A percentile compares a stretch with the other conserved stretches of the same genome.
These are phyloP conservation scores for Chaetomium tenue DNA, from an alignment of 495 filamentous ascomycete species.

Conservation along the genomic window DNA sequence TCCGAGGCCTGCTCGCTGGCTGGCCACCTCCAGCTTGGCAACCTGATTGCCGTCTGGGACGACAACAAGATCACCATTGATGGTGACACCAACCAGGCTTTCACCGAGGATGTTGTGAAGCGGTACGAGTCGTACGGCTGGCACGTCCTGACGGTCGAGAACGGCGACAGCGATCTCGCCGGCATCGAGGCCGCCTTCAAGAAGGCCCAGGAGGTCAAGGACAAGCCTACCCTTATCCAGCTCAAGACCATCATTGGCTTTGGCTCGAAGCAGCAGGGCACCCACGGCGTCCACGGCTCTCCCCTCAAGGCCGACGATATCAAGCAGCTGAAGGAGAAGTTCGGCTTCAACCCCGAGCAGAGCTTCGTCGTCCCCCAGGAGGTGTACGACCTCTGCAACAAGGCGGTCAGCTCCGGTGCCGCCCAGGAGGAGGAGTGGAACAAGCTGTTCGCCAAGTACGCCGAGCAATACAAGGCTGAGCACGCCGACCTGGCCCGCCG, in stretches of 20 bases:
- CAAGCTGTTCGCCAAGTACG: conserved; percentile 84
- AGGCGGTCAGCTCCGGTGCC: conserved; percentile 78
- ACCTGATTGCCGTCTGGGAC: conserved; percentile 94
- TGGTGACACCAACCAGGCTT: conserved; percentile 89
- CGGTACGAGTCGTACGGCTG: conserved; percentile 98
- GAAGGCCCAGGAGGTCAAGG: conserved; percentile 77
- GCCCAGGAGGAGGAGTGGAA: conserved; percentile 95
- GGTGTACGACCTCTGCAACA: conserved; percentile 87
- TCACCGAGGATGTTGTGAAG: conserved; percentile 96
- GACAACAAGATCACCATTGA: conserved; percentile 96
- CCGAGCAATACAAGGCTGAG: conserved; percentile 68
- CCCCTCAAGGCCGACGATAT: conserved; percentile 92
- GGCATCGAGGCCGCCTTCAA: conserved; percentile 86
- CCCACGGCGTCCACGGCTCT: conserved; percentile 91
- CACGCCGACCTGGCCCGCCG: conserved; percentile 78
- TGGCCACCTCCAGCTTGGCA: conserved; percentile 95
- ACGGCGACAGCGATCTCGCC: conserved; percentile 88
- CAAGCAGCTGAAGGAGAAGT: conserved; percentile 84
- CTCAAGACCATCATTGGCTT: conserved; percentile 97
- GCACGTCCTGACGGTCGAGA: conserved; percentile 81
- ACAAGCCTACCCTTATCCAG: conserved; percentile 97
- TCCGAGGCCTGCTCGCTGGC: conserved; percentile 88
- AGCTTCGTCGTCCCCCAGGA: conserved; percentile 90
- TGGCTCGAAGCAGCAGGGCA: conserved; percentile 90
- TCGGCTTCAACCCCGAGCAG: conserved; percentile 94